Evolutionary conservation across 129 eudicot genomes (phyloP), one percentile per base, ranked within the genome.

Genomic region (Chrysanthemum makinoi): DNA sequence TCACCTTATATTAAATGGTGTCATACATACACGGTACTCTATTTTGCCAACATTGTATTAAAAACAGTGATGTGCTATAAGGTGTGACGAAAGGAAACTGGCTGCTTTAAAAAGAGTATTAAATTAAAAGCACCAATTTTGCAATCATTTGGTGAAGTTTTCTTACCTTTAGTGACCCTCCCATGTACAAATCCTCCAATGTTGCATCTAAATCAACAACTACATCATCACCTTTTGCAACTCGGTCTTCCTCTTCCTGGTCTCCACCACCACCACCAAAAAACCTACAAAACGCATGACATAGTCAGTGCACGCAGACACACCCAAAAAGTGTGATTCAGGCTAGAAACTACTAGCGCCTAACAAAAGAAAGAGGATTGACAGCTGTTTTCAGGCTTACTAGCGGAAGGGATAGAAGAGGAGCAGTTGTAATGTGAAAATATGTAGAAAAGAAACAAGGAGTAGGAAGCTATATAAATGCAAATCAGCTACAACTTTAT

Each of bases 211-310:
- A 75, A 30, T 90, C 99, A 66, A 95, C 94, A 57, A 95, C 84
- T 12, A 95, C 97, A 79, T 95, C 99, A 78, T 95, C 97, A 16
- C 99, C 99, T 79, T 86, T 95, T 51, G 85, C 91, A 62, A 88
- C 80, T 76, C 83, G 84, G 71, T 90, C 99, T 70, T 95, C 99
- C 75, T 95, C 99, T 69, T 89, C 96, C 77, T 57, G 79, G 6
- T 75, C 62, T 35, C 93, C 97, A 35, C 99, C 97, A 16, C 99
- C 97, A 33, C 99, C 97, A 44, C 99, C 99, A 80, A 95, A 95
- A 75, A 95, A 90, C 53, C 99, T 95, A 72, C 39, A 81, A 64
- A 43, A 69, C 43, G 47, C 63, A 24, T 39, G 48, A 57, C 46
- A 44, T 15, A 24, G 75, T 71, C 75, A 71, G 44, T 44, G 44